Evolutionary conservation across 768 basidiomycete genomes (phyloP).

Genomic region (Saitozyma sp.): DNA sequence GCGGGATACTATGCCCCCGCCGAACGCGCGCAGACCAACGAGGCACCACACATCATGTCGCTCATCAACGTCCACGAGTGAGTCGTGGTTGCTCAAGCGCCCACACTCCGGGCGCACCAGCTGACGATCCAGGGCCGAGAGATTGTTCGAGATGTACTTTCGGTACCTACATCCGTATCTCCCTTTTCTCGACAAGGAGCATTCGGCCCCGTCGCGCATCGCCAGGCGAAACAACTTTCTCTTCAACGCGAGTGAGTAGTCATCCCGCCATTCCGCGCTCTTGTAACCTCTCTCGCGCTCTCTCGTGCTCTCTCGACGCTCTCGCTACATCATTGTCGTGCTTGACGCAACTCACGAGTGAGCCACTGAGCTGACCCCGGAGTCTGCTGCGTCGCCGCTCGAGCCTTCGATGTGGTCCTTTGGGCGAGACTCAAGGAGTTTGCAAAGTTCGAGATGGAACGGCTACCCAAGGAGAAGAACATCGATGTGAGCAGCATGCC

Average conservation of each 20-base stretch:
- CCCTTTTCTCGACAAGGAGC: slow-evolving; percentile 27
- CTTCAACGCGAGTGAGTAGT: slow-evolving; percentile 39
- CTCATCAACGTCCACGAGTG: slow-evolving; percentile 29
- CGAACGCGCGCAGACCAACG: slow-evolving; percentile 22
- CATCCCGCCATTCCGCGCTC: too few relatives aligned
- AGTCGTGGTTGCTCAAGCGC: slow-evolving; percentile 7
- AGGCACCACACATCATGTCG: slow-evolving; percentile 43
- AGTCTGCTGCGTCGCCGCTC: slow-evolving; percentile 39
- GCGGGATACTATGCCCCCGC: slow-evolving; percentile 32
- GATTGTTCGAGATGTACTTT: slow-evolving; percentile 36
- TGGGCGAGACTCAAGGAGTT: slow-evolving; percentile 36
- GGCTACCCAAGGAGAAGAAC: slow-evolving; percentile 41
- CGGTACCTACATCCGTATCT: slow-evolving; percentile 35
- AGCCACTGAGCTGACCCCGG: neutral
- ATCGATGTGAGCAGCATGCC: slow-evolving; percentile 25
- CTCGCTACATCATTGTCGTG: too few relatives aligned
- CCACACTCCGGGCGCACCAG: neutral
- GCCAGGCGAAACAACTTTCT: slow-evolving; percentile 41
- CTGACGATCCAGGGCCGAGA: slow-evolving; percentile 20
- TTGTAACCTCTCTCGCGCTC: too few relatives aligned
- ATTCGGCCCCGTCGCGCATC: slow-evolving; percentile 24
- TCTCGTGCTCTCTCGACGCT: too few relatives aligned
- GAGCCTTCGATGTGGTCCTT: slow-evolving; percentile 24
- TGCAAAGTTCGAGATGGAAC: slow-evolving; percentile 36
- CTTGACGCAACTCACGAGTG: too few relatives aligned